phyloP scores from a whole-genome alignment of 768 basidiomycete genomes.

The Leccinum sublutescens region DNA sequence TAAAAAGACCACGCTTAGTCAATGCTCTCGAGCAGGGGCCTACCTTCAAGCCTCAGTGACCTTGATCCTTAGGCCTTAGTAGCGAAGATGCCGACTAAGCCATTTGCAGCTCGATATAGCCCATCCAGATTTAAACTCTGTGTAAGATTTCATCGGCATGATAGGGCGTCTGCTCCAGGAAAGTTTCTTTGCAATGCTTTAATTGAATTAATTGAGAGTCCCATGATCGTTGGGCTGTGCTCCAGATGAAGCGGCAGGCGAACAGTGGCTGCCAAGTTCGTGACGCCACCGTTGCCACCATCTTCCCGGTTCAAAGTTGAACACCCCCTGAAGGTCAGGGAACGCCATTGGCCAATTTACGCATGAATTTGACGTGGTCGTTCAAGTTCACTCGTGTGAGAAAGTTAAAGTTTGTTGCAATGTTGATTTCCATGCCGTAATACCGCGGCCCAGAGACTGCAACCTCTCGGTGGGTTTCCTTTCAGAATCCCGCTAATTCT shows the following conservation, averaged over 20 bases:
- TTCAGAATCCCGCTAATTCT: neutral
- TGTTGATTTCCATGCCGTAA: slow-evolving; percentile 3
- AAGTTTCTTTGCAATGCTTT: neutral
- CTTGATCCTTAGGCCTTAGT: too few species aligned
- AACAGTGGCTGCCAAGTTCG: neutral
- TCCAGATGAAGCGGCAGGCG: neutral
- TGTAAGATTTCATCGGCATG: neutral
- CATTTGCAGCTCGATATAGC: too few species aligned
- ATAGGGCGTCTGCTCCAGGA: neutral
- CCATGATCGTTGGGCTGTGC: neutral
- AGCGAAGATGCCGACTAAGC: too few species aligned
- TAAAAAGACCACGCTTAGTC: too few species aligned
- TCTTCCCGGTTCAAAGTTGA: slow-evolving; percentile 15
- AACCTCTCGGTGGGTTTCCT: neutral
- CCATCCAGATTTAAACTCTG: neutral
- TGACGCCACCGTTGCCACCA: neutral
- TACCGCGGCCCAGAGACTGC: neutral
- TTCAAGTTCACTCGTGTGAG: neutral
- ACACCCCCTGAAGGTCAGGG: neutral
- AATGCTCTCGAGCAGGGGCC: too few species aligned
- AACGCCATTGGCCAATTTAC: too few species aligned
- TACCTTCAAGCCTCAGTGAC: too few species aligned
- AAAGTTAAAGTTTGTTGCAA: neutral
- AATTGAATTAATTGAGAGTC: neutral
- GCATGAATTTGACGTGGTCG: neutral